A percentile compares a stretch with the other conserved stretches of the same genome.
Conservation (phyloP, 2,329 filamentous ascomycete species). For the Ceratocystis ficicola region DNA sequence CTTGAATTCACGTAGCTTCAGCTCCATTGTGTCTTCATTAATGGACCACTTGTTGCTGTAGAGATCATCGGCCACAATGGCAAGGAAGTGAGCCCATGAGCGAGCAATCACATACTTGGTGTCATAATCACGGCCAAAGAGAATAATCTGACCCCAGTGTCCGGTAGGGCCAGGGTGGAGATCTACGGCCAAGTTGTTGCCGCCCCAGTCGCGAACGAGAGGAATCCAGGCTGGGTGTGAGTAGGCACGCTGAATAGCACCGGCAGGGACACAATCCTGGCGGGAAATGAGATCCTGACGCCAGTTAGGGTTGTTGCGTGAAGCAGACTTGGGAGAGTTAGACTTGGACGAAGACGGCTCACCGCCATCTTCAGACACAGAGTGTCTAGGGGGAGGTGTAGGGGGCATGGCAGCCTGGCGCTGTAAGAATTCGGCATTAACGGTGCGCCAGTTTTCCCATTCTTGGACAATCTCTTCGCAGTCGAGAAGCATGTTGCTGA, state of each 20-base stretch:
- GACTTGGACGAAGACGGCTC: constrained; percentile 59
- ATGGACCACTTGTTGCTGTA: constrained; percentile 81
- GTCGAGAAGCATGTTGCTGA: constrained; percentile 88
- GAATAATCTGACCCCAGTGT: constrained; percentile 90
- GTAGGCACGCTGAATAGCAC: constrained; percentile 82
- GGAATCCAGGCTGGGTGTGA: constrained; percentile 93
- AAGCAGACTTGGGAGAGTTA: constrained; percentile 27
- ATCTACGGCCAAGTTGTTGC: constrained; percentile 92
- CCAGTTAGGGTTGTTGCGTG: constrained; percentile 51
- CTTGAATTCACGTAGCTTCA: constrained; percentile 89
- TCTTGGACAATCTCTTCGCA: constrained; percentile 97
- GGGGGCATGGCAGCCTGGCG: constrained; percentile 32
- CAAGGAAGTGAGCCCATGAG: constrained; percentile 82
- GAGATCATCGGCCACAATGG: constrained; percentile 79
- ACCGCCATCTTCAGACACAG: constrained; percentile 42
- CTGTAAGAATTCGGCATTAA: constrained; percentile 78
- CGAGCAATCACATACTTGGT: constrained; percentile 93
- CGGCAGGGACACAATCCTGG: constrained; percentile 78
- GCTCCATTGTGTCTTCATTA: constrained; percentile 80
- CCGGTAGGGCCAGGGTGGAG: constrained; percentile 80
- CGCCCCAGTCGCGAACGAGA: constrained; percentile 91
- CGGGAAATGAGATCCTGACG: constrained; percentile 69
- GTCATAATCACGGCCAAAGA: constrained; percentile 95
- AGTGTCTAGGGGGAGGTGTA: constrained; percentile 41
- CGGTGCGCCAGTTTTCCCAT: constrained; percentile 90